Percentiles rank a stretch among this genome's conserved stretches.
phyloP scores from a whole-genome alignment of 345 rosid species.

The Eucalyptus decipiens region DNA sequence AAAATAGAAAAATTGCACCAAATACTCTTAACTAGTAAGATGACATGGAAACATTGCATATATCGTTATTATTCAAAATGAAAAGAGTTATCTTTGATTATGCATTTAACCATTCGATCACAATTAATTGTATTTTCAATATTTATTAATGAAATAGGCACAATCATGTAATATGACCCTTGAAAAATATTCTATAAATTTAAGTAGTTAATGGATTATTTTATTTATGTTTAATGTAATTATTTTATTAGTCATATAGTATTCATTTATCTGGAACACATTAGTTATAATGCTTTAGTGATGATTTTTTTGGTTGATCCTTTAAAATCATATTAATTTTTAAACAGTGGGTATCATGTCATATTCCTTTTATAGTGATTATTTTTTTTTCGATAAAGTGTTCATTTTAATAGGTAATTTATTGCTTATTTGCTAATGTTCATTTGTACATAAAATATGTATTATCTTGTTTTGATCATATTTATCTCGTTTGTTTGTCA shows the following conservation, averaged over 20 bases:
- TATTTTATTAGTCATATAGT: too few relatives aligned
- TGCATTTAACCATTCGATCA: background rate
- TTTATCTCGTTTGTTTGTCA: too few relatives aligned
- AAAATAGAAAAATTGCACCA: rapidly evolving
- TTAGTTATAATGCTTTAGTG: too few relatives aligned
- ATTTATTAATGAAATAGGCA: background rate
- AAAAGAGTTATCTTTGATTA: background rate
- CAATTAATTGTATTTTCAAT: background rate
- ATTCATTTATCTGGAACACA: too few relatives aligned
- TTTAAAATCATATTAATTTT: background rate
- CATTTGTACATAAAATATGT: rapidly evolving
- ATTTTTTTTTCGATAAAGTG: too few relatives aligned
- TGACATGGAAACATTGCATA: background rate
- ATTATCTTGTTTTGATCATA: too few relatives aligned
- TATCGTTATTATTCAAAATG: background rate
- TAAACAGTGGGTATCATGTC: background rate
- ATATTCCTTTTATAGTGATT: background rate
- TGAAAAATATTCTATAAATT: background rate
- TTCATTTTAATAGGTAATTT: too few relatives aligned
- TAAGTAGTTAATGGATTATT: background rate
- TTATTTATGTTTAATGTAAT: background rate
- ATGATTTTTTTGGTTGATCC: background rate
- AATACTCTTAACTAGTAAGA: background rate
- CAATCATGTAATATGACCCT: background rate
- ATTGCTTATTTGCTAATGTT: too few relatives aligned